These are phyloP conservation scores for Lichtheimia ornata DNA, from an alignment of 371 early-diverging fungal genomes.

Conservation along the genomic window DNA sequence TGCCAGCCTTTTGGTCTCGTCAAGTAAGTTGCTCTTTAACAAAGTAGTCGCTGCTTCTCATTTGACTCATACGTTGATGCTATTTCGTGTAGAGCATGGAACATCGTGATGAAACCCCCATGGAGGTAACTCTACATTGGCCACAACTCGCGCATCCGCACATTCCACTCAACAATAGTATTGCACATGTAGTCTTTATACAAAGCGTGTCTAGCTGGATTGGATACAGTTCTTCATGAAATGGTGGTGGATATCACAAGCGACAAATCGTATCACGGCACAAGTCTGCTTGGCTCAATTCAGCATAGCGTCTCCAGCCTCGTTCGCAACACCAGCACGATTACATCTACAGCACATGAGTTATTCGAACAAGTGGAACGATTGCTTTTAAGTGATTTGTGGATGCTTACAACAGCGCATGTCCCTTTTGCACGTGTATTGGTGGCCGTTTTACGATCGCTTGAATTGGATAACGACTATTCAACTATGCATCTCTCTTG, in stretches of 20 bases:
- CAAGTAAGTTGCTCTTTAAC: not conserved
- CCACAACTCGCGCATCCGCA: not conserved
- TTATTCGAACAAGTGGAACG: not conserved
- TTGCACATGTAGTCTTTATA: not conserved
- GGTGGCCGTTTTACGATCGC: not conserved
- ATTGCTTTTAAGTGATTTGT: not conserved
- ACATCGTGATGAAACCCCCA: not conserved
- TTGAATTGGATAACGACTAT: not conserved
- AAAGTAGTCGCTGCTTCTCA: not conserved
- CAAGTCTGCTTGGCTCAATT: not conserved
- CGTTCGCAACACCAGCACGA: not conserved
- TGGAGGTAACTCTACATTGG: slow-evolving; percentile 2
- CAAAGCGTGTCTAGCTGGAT: slow-evolving; percentile 10
- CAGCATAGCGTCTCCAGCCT: not conserved
- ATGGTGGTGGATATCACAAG: slow-evolving; percentile 4
- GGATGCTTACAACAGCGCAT: not conserved
- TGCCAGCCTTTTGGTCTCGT: slow-evolving; percentile 1
- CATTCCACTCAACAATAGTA: not conserved
- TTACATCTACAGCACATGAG: not conserved
- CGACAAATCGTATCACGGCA: not conserved
- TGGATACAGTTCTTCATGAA: slow-evolving; percentile 3
- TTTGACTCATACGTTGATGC: too few relatives aligned
- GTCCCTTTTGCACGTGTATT: not conserved
- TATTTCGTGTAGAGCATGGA: too few relatives aligned
- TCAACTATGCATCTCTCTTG: not conserved